Evolutionary conservation across 2,329 filamentous ascomycete genomes (phyloP), one percentile per base, ranked within the genome.

Genomic region (Xylariaceae sp.): DNA sequence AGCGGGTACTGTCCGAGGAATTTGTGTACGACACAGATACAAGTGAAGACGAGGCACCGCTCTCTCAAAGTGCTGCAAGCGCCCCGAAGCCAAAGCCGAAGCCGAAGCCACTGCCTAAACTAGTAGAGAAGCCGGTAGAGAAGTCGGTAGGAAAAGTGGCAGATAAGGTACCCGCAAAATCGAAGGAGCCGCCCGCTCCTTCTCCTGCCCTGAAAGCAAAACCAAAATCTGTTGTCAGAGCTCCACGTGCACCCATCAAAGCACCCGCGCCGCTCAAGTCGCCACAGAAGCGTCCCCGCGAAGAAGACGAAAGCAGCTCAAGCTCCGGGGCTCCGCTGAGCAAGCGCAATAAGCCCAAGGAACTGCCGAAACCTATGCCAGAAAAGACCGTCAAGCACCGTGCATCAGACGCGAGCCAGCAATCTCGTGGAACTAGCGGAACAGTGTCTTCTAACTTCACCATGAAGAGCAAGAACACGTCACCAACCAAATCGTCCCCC

Each of bases 401-500:
- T 16, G 67, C 73, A 10, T 76, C 78, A 0, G 77, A 82, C 46
- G 70, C 71, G 22, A 78, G 73, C 57, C 75, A 77, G 52, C 73
- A 73, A 52, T 76, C 77, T 16, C 74, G 76, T 39, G 69, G 69
- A 31, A 66, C 66, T 14, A 56, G 56, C 38, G 59, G 62, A 40
- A 71, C 71, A 17, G 64, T 61, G 22, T 72, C 71, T 1, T 73
- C 76, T 6, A 70, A 66, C 9, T 62, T 69, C 31, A 75, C 75
- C 1, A 66, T 71, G 51, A 79, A 75, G 64, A 73, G 70, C 63
- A 81, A 81, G 66, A 73, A 76, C 55, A 84, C 77, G 0, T 84
- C 81, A 6, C 82, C 81, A 0, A 73, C 74, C 46, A 86, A 86
- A 64, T 86, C 83, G 2, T 86, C 83, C 10, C 83, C 83, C 4